Evolutionary conservation across 2,329 filamentous ascomycete species (phyloP), one percentile per base, ranked within the genome.

Genomic region (Colletotrichum sp.): DNA sequence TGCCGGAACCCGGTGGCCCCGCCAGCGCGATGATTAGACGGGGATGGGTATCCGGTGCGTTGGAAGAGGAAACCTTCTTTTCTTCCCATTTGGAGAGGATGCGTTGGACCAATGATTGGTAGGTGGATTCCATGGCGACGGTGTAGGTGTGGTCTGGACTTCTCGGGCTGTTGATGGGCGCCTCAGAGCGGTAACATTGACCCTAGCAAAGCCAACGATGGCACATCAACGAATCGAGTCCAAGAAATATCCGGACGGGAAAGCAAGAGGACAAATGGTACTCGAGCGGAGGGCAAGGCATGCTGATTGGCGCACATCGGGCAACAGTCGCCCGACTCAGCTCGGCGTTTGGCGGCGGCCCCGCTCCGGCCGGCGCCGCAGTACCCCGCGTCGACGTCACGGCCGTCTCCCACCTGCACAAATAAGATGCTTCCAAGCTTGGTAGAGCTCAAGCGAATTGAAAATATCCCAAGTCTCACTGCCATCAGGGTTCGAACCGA

Each of bases 1-100:
- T 82, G 34, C 81, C 81, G 9, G 80, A 84, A 16, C 83, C 83
- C 7, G 82, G 83, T 8, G 82, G 80, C 8, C 83, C 82, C 34
- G 82, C 81, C 28, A 84, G 78, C 4, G 80, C 79, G 65, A 84
- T 80, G 7, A 83, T 72, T 18, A 82, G 72, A 7, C 81, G 80
- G 59, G 72, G 57, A 10, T 75, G 34, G 1, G 21, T 4, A n/a
- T 28, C 48, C 7, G 61, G 7, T 13, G 60, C 28, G 16, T 5
- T 16, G 24, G 48, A 28, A 10, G 28, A 36, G 18, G 48, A 71
- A 14, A 4, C 5, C 24, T 75, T 64, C 48, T 76, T 72, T 14
- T 80, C 77, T 6, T 72, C 68, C 80, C 80, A 82, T 74, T 78
- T 77, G 21, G 28, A 55, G 9, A 72, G 61, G 30, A 80, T 71